phyloP scores from a whole-genome alignment of 768 basidiomycete species.

The Boletus rubroflammeus region DNA sequence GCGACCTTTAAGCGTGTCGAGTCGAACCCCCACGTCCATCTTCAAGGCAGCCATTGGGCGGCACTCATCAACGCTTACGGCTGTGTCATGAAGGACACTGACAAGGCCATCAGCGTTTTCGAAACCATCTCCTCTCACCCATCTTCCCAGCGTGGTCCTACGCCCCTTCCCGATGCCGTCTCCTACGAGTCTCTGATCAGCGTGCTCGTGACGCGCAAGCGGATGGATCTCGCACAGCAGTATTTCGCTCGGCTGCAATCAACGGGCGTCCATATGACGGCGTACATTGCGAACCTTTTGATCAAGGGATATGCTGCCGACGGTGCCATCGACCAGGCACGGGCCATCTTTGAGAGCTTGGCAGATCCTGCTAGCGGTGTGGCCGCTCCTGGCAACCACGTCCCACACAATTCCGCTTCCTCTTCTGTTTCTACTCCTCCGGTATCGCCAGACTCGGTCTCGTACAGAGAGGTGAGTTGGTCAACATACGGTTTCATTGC shows the following conservation, averaged over 20 bases:
- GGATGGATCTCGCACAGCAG: conserved; percentile 68
- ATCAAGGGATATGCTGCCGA: conserved; percentile 63
- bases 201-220: conserved; percentile 73
- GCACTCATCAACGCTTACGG: conserved; percentile 89
- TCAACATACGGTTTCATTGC: not conserved
- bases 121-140: conserved; percentile 63
- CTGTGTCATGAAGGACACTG: conserved; percentile 70
- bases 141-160: conserved; percentile 32
- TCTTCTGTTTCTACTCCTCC: conserved; percentile 31
- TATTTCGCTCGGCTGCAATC: conserved; percentile 61
- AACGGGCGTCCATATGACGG: conserved; percentile 80
- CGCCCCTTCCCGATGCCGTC: conserved; percentile 68
- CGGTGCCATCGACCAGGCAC: conserved; percentile 66
- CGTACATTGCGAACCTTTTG: conserved; percentile 80
- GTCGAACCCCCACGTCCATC: conserved; percentile 34
- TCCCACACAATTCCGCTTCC: conserved; percentile 49
- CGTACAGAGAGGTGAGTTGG: conserved; percentile 30
- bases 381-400: conserved; percentile 87
- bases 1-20: conserved; percentile 58
- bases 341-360: conserved; percentile 76
- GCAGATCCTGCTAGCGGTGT: conserved; percentile 78
- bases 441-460: conserved; percentile 40
- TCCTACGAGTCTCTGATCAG: conserved; percentile 90
- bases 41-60: conserved; percentile 68
- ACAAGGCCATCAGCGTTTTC: conserved; percentile 74